Evolutionary conservation across 257 asterid genomes (phyloP).

Genomic region (Henckelia pumila): DNA sequence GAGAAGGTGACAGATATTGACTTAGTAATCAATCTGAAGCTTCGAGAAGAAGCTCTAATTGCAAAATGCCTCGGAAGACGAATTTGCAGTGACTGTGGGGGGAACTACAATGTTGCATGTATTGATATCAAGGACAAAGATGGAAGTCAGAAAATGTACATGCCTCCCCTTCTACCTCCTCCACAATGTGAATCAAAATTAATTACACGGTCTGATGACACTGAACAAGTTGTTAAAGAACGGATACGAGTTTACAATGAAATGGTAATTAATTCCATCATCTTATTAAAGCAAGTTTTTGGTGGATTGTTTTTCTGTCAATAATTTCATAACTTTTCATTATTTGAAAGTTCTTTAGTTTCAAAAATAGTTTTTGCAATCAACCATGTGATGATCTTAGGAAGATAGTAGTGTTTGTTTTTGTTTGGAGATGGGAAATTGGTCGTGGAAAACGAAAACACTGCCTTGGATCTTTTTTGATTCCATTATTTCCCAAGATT

Average conservation of each 20-base stretch:
- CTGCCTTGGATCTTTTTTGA: no score
- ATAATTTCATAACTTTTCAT: neutral
- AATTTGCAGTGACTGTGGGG: slow-evolving; percentile 86
- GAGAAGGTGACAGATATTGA: slow-evolving; percentile 86
- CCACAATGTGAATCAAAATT: slow-evolving; percentile 75
- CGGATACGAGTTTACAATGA: slow-evolving; percentile 76
- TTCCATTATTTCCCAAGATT: no score
- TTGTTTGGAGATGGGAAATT: neutral
- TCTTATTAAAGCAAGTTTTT: neutral
- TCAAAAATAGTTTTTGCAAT: no score
- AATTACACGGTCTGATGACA: slow-evolving; percentile 81
- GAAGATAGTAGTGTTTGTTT: neutral
- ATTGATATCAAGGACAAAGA: slow-evolving; percentile 70
- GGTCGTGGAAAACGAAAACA: no score
- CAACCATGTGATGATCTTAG: no score
- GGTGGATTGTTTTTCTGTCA: neutral
- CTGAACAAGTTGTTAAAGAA: slow-evolving; percentile 79
- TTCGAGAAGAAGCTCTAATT: slow-evolving; percentile 75
- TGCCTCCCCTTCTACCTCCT: slow-evolving; percentile 99
- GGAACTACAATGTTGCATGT: slow-evolving; percentile 81
- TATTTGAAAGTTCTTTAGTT: neutral
- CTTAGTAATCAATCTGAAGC: slow-evolving; percentile 86
- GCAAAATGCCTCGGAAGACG: slow-evolving; percentile 98
- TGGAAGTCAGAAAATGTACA: slow-evolving; percentile 64
- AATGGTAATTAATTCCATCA: slow-evolving; percentile 50